Conservation (phyloP, 208 protist species). For the Acanthamoeba lenticulata region DNA sequence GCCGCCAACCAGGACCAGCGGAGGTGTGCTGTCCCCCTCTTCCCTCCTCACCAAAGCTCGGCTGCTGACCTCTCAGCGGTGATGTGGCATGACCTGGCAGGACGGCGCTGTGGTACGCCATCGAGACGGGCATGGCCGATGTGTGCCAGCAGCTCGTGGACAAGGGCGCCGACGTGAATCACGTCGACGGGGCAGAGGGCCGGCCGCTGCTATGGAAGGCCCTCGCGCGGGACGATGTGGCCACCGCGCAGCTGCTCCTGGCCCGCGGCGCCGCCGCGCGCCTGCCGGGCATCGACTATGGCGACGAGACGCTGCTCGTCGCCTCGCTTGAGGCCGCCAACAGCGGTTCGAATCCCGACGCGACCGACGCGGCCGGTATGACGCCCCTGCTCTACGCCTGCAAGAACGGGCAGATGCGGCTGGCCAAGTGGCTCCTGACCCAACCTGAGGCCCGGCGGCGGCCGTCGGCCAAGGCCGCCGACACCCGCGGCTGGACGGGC, state of each 20-base stretch:
- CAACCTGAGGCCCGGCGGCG: too few species aligned
- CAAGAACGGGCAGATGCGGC: slow-evolving; percentile 10
- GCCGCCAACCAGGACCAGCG: neutral
- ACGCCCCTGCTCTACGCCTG: slow-evolving; percentile 16
- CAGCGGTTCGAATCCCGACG: neutral
- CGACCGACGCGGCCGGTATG: neutral
- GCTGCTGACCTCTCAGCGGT: neutral
- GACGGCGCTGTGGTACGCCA: slow-evolving; percentile 13
- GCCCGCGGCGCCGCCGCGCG: neutral
- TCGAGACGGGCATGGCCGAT: neutral
- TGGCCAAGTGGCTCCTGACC: slow-evolving; percentile 7
- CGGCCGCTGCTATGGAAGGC: neutral
- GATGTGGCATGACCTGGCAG: neutral
- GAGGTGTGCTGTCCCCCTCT: neutral
- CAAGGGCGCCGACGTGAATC: neutral
- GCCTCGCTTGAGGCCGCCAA: neutral
- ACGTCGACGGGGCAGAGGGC: neutral
- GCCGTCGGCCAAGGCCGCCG: neutral
- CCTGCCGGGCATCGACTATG: neutral
- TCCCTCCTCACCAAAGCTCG: neutral
- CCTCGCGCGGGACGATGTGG: neutral
- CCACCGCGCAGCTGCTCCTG: slow-evolving; percentile 8
- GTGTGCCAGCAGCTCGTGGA: neutral
- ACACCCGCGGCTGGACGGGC: neutral
- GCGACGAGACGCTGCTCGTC: neutral